A percentile compares a stretch with the other conserved stretches of the same genome.
Evolutionary conservation across 2,329 filamentous ascomycete genomes (phyloP).

Genomic region (Ophiocordyceps australis): DNA sequence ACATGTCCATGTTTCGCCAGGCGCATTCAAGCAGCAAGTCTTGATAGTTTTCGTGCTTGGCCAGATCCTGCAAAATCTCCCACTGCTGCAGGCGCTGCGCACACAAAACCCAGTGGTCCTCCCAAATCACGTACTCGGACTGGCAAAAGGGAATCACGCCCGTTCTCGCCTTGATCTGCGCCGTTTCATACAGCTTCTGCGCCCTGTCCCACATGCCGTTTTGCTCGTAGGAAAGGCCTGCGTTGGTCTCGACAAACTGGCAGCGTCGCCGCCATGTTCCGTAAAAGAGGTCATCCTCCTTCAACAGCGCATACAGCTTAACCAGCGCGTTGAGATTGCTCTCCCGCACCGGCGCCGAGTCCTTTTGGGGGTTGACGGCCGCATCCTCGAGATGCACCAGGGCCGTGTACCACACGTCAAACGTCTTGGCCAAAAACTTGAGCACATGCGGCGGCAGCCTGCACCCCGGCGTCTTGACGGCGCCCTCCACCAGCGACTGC

Average conservation of each 20-base stretch:
- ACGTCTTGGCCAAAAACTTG: slow-evolving; percentile 86
- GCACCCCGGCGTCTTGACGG: slow-evolving; percentile 70
- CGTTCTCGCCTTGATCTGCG: slow-evolving; percentile 91
- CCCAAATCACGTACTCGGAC: slow-evolving; percentile 97
- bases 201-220: slow-evolving; percentile 99
- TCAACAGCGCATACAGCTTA: slow-evolving; percentile 74
- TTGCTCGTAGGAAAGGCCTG: slow-evolving; percentile 92
- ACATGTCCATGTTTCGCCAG: slow-evolving; percentile 91
- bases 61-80: slow-evolving; percentile 94
- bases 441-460: slow-evolving; percentile 91
- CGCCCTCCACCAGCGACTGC: slow-evolving; percentile 76
- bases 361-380: slow-evolving; percentile 66
- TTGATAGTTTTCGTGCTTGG: slow-evolving; percentile 97
- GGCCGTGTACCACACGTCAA: slow-evolving; percentile 95
- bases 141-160: slow-evolving; percentile 93
- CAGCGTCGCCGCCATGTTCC: slow-evolving; percentile 90
- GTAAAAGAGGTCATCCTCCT: slow-evolving; percentile 95
- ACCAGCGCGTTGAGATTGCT: slow-evolving; percentile 94
- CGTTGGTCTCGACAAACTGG: slow-evolving; percentile 94
- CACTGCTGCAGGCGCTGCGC: slow-evolving; percentile 97
- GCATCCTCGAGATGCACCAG: slow-evolving; percentile 79
- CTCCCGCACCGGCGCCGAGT: slow-evolving; percentile 71
- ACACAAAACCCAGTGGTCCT: slow-evolving; percentile 97
- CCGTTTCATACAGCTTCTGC: slow-evolving; percentile 88
- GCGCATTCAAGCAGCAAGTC: slow-evolving; percentile 88